phyloP scores from a whole-genome alignment of 805 yeast genomes.

The Cyberlindnera bimundalis region DNA sequence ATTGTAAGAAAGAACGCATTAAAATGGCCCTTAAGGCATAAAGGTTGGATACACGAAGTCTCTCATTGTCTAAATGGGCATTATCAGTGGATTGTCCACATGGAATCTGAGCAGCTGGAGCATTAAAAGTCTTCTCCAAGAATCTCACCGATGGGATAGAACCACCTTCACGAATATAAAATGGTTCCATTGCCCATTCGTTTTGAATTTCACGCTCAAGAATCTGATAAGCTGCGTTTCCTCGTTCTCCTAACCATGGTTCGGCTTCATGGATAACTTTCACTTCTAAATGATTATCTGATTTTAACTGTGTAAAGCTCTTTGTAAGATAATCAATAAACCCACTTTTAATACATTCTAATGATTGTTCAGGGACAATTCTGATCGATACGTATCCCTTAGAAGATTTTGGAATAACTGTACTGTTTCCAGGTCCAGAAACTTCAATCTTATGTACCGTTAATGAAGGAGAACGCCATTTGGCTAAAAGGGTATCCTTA shows the following conservation, averaged over 20 bases:
- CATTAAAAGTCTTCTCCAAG: slow-evolving; percentile 74
- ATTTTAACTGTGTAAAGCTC: slow-evolving; percentile 46
- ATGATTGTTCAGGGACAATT: slow-evolving; percentile 84
- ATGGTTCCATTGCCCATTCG: slow-evolving; percentile 80
- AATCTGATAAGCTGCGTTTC: slow-evolving; percentile 67
- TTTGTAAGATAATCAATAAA: slow-evolving; percentile 45
- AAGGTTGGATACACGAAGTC: slow-evolving; percentile 73
- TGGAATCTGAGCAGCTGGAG: slow-evolving; percentile 94
- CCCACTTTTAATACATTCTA: slow-evolving; percentile 50
- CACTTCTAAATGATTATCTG: slow-evolving; percentile 61
- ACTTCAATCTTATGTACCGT: slow-evolving; percentile 82
- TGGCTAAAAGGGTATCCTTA: slow-evolving; percentile 58
- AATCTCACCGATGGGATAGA: slow-evolving; percentile 89
- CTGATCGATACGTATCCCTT: slow-evolving; percentile 76
- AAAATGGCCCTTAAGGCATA: slow-evolving; percentile 69
- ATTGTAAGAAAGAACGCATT: slow-evolving; percentile 21
- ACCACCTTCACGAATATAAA: slow-evolving; percentile 93
- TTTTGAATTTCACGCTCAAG: slow-evolving; percentile 56
- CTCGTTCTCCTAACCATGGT: slow-evolving; percentile 92
- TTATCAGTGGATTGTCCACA: slow-evolving; percentile 95
- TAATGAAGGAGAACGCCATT: slow-evolving; percentile 88
- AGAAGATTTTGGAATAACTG: slow-evolving; percentile 84
- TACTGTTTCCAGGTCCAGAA: slow-evolving; percentile 86
- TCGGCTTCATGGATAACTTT: slow-evolving; percentile 81
- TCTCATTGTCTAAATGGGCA: slow-evolving; percentile 89